Evolutionary conservation across 306 rosid species (phyloP).

Genomic region (Chamaecrista fasciculata): DNA sequence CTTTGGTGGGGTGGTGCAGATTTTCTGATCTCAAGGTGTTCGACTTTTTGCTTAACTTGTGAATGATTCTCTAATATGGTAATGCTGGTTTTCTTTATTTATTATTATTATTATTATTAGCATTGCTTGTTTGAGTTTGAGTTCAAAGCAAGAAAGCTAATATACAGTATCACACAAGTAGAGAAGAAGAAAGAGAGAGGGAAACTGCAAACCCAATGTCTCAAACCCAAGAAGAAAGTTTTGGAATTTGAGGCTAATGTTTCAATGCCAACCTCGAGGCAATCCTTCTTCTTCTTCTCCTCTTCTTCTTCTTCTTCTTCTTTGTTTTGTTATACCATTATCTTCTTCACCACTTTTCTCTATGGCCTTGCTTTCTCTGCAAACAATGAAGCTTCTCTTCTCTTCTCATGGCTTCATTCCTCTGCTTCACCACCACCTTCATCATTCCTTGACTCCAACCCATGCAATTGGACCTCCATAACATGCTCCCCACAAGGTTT

Average conservation of each 20-base stretch:
- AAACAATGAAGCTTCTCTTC: constrained; percentile 71
- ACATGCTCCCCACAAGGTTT: constrained; percentile 61
- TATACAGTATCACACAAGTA: constrained; percentile 34
- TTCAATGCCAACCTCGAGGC: constrained; percentile 56
- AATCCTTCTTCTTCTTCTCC: constrained; percentile 32
- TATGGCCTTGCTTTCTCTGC: constrained; percentile 43
- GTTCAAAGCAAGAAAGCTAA: constrained; percentile 49
- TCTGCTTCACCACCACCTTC: constrained; percentile 44
- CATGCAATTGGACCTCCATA: constrained; percentile 88
- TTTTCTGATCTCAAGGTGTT: constrained; percentile 56
- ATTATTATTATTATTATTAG: too few relatives aligned
- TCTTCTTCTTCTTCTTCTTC: constrained; percentile 21
- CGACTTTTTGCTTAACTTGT: constrained; percentile 25
- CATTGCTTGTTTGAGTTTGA: constrained; percentile 41
- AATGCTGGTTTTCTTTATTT: background rate
- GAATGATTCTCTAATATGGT: constrained; percentile 24
- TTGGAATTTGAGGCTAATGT: constrained; percentile 62
- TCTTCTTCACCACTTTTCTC: constrained; percentile 28
- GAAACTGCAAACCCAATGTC: constrained; percentile 47
- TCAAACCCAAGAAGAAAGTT: constrained; percentile 45
- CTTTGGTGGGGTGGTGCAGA: constrained; percentile 43
- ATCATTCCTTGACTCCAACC: constrained; percentile 51
- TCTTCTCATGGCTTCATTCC: constrained; percentile 77
- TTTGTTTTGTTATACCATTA: constrained; percentile 29
- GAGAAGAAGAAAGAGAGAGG: constrained; percentile 30